Evolutionary conservation across 2,329 filamentous ascomycete species (phyloP), one percentile per base, ranked within the genome.

Genomic region (Sarocladium oryzae): DNA sequence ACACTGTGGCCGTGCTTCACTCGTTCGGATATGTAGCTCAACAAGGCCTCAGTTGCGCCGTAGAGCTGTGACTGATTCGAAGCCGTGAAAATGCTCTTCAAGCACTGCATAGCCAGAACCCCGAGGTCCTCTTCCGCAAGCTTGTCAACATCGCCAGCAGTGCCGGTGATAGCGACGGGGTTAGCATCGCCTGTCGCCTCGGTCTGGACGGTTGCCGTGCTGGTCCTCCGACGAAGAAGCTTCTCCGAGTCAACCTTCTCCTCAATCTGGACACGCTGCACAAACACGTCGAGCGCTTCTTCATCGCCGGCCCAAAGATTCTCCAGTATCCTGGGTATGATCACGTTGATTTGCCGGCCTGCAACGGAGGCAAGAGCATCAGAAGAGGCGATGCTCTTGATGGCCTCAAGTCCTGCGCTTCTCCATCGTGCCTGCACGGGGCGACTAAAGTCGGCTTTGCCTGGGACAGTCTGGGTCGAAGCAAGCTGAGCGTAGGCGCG

Each of bases 51-150:
- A 0, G 90, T 93, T 15, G 89, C 89, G 35, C 81, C 74, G 52
- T 90, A 84, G 41, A 95, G 85, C 65, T 96, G 92, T 8, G 83
- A 78, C 51, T 89, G 78, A 61, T 90, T 95, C 55, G 90, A 89
- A 8, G 84, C 82, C 26, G 87, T 76, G 60, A 95, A 96, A 43
- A 96, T 88, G 59, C 86, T 84, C 68, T 92, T 88, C 51, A 99
- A 72, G 63, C 90, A 95, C 60, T 90, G 85, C 59, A 96, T 76
- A 4, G 93, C 92, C 55, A 95, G 73, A 7, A 95, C 75, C 24
- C 88, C 88, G 15, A 90, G 89, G 62, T 95, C 88, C 69, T 96
- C 85, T 67, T 97, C 91, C 2, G 89, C 91, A 54, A 93, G 73
- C 65, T 86, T 89, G 68, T 97, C 93, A 23, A 89, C 89, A 63